These are phyloP conservation scores for Cladosporium sp. DNA, from an alignment of 2,329 filamentous ascomycete genomes.

Conservation along the genomic window DNA sequence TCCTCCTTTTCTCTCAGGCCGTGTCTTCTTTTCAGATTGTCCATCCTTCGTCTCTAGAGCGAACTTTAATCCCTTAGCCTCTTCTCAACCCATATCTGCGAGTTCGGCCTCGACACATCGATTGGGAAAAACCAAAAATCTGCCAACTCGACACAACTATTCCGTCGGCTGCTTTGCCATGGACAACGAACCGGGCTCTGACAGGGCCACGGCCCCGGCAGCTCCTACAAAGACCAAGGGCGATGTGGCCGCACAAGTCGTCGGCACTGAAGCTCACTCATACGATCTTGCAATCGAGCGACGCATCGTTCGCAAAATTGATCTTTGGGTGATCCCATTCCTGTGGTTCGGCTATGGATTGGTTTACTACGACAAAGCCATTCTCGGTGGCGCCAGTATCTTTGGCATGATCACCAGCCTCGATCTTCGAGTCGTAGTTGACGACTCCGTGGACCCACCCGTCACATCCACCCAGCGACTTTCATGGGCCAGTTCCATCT, in stretches of 20 bases:
- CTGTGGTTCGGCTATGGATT: slow-evolving; percentile 54
- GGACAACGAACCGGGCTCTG: neutral
- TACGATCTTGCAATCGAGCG: slow-evolving; percentile 10
- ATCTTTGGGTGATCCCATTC: slow-evolving; percentile 46
- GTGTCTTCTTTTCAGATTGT: neutral
- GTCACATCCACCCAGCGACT: slow-evolving; percentile 62
- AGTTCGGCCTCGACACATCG: neutral
- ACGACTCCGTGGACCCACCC: slow-evolving; percentile 48
- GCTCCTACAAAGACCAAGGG: neutral
- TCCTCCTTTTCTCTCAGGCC: neutral
- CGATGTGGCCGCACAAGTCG: slow-evolving; percentile 8
- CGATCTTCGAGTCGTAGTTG: slow-evolving; percentile 48
- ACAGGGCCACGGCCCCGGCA: neutral
- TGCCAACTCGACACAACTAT: neutral
- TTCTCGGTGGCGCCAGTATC: slow-evolving; percentile 65
- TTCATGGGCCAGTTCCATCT: slow-evolving; percentile 71
- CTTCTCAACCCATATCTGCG: slow-evolving; percentile 5
- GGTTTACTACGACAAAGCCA: slow-evolving; percentile 70
- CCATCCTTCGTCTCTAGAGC: neutral
- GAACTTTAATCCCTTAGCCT: slow-evolving; percentile 10
- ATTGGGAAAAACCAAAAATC: neutral
- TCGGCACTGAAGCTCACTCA: slow-evolving; percentile 7
- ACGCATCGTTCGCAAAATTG: slow-evolving; percentile 60
- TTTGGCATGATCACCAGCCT: slow-evolving; percentile 74
- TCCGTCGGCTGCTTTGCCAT: neutral